Evolutionary conservation across 805 yeast species (phyloP).

Genomic region (Myxozyma mucilagina): DNA sequence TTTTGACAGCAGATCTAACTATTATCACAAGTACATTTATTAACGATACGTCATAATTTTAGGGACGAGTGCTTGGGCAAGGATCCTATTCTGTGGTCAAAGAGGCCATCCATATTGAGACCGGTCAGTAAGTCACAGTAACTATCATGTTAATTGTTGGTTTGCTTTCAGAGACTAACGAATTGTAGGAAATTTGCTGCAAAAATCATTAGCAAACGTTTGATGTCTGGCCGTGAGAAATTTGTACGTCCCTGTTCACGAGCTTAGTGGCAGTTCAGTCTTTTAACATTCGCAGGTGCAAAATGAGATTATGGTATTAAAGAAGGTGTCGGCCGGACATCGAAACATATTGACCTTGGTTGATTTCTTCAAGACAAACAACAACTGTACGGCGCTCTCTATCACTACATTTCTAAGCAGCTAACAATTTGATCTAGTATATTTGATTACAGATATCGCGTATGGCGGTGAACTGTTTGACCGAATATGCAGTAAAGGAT

Average conservation of each 20-base stretch:
- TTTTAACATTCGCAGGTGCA: slow-evolving; percentile 50
- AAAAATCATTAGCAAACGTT: slow-evolving; percentile 52
- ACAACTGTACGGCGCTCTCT: slow-evolving; percentile 44
- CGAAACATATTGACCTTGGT: slow-evolving; percentile 59
- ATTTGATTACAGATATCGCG: slow-evolving; percentile 66
- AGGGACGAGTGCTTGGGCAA: slow-evolving; percentile 45
- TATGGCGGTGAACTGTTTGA: slow-evolving; percentile 68
- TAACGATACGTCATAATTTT: not conserved
- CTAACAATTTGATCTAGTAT: slow-evolving; percentile 32
- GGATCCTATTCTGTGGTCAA: slow-evolving; percentile 49
- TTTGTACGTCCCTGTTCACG: slow-evolving; percentile 40
- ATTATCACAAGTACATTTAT: not conserved
- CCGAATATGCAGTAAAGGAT: slow-evolving; percentile 50
- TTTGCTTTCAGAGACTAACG: slow-evolving; percentile 15
- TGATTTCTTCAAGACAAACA: slow-evolving; percentile 69
- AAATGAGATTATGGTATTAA: slow-evolving; percentile 61
- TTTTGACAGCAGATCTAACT: not conserved
- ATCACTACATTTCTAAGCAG: not conserved
- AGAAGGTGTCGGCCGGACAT: slow-evolving; percentile 52
- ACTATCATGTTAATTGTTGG: no score
- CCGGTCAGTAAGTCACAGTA: slow-evolving; percentile 38
- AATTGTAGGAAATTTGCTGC: slow-evolving; percentile 52
- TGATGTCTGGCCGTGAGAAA: slow-evolving; percentile 55
- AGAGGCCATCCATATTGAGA: slow-evolving; percentile 46
- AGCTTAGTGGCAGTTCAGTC: slow-evolving; percentile 62